Percentiles rank a stretch among this genome's conserved stretches.
phyloP scores from a whole-genome alignment of 1,139 yeast species.

The Diutina scorzettiae region DNA sequence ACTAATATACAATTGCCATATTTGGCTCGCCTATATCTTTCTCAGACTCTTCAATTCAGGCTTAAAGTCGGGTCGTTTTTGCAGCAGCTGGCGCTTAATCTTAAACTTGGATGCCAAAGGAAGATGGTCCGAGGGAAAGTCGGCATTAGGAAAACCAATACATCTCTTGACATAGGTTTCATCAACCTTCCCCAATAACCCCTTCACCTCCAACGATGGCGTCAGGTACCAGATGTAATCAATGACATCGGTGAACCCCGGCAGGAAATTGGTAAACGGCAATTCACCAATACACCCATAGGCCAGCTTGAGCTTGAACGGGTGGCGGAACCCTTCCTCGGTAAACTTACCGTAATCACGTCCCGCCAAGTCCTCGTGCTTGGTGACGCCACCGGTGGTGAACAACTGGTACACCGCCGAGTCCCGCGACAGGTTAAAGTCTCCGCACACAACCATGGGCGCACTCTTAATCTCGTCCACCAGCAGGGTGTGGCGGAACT shows the following conservation, averaged over 20 bases:
- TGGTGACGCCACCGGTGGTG: constrained; percentile 61
- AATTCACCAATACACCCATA: constrained; percentile 67
- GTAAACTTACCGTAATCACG: constrained; percentile 88
- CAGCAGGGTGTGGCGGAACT: constrained; percentile 33
- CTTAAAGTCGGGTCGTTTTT: constrained; percentile 32
- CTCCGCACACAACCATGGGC: constrained; percentile 84
- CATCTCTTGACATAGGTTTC: constrained; percentile 60
- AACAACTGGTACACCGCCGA: constrained; percentile 90
- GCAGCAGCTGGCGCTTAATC: constrained; percentile 37
- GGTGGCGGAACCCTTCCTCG: constrained; percentile 77
- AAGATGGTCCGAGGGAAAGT: constrained; percentile 90
- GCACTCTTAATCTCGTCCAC: constrained; percentile 48
- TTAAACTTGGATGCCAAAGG: constrained; percentile 72
- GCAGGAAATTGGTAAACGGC: constrained; percentile 90
- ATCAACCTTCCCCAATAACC: constrained; percentile 78
- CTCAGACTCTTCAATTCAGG: constrained; percentile 44
- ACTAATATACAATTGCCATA: constrained; percentile 6
- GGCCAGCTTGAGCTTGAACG: constrained; percentile 73
- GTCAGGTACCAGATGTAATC: constrained; percentile 96
- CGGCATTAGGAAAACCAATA: constrained; percentile 90
- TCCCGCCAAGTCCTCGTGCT: constrained; percentile 73
- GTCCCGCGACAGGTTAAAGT: constrained; percentile 77
- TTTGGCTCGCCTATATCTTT: constrained; percentile 23
- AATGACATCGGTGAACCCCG: constrained; percentile 83
- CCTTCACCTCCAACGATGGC: constrained; percentile 64